Evolutionary conservation across 805 yeast genomes (phyloP), one percentile per base, ranked within the genome.

Genomic region (Saitoella complicata): DNA sequence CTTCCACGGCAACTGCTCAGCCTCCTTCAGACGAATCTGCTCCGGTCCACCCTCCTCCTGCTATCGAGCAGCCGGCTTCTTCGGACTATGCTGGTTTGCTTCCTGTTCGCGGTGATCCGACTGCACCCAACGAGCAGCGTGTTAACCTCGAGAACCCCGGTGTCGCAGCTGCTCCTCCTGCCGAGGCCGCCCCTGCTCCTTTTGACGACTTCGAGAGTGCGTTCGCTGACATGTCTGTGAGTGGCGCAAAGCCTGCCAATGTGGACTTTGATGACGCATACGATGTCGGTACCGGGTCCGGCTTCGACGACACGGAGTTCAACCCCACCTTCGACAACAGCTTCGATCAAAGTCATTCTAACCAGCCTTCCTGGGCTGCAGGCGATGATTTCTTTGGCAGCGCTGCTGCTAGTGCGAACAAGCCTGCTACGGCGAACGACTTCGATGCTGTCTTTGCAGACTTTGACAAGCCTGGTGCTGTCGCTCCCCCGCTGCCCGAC

Each of bases 261-360:
- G 32, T 78, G 73, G 2, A 75, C 75, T 29, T 69, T 70, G 1
- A 58, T 81, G 40, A 57, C 76, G 2, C 79, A 85, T 0, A 73
- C 74, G 50, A 60, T 79, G 2, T 65, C 72, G 36, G 53, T 80
- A 11, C 73, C 73, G 1, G 52, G 78, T 8, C 32, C 42, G 35
- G 30, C 43, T 32, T 4, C 40, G 6, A 39, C 39, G 10, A 21
- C 32, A 21, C 21, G 34, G 36, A 33, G 36, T 33, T 33, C 36
- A 33, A 33, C 11, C 36, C 36, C 11, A 11, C 36, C 36, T 33
- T 33, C 11, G 36, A 33, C 11, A 10, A 9, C 36, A 9, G 11
- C 11, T 33, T 33, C 11, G 10, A 9, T 9, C 36, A 33, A 11
- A 4, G n/a, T 33, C 36, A 10, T 33, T 33, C 36, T 9, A 11